A percentile compares a stretch with the other conserved stretches of the same genome.
These are phyloP conservation scores for Mycena sp. DNA, from an alignment of 1,284 basidiomycete genomes.

Conservation along the genomic window DNA sequence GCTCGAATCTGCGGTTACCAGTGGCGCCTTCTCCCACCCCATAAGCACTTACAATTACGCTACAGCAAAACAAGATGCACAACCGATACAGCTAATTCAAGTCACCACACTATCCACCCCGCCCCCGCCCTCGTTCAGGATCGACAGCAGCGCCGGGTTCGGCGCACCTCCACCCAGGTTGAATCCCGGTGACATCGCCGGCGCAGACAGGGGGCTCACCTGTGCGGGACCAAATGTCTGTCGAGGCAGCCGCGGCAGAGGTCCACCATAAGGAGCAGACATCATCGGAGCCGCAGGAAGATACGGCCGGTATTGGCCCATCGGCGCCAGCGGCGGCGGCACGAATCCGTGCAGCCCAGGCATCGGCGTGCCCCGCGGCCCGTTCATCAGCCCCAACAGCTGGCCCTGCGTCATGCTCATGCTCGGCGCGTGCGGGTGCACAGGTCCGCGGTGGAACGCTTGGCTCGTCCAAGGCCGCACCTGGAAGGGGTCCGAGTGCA, in stretches of 20 bases:
- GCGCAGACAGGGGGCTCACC: constrained; percentile 9
- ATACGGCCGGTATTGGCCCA: neutral
- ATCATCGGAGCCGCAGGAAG: neutral
- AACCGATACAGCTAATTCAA: too few species aligned
- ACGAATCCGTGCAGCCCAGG: neutral
- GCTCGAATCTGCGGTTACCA: neutral
- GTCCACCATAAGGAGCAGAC: neutral
- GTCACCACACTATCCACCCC: neutral
- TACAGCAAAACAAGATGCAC: constrained; percentile 5
- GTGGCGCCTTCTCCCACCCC: neutral
- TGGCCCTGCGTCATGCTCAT: constrained; percentile 65
- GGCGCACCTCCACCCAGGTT: neutral
- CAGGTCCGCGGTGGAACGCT: constrained; percentile 50
- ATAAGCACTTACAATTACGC: constrained; percentile 4
- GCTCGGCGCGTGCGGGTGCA: constrained; percentile 43
- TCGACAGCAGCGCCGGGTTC: constrained; percentile 28
- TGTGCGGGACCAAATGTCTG: neutral
- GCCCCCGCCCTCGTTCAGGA: constrained; percentile 28
- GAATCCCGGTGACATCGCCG: constrained; percentile 15
- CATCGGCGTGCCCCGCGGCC: constrained; percentile 14
- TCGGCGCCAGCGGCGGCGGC: neutral
- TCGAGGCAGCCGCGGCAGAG: neutral
- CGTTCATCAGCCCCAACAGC: constrained; percentile 54
- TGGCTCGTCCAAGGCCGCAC: constrained; percentile 70
- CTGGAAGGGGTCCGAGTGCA: constrained; percentile 57